Percentiles rank a stretch among this genome's conserved stretches.
Evolutionary conservation across 2,329 filamentous ascomycete species (phyloP).

Genomic region (Venturia nashicola): DNA sequence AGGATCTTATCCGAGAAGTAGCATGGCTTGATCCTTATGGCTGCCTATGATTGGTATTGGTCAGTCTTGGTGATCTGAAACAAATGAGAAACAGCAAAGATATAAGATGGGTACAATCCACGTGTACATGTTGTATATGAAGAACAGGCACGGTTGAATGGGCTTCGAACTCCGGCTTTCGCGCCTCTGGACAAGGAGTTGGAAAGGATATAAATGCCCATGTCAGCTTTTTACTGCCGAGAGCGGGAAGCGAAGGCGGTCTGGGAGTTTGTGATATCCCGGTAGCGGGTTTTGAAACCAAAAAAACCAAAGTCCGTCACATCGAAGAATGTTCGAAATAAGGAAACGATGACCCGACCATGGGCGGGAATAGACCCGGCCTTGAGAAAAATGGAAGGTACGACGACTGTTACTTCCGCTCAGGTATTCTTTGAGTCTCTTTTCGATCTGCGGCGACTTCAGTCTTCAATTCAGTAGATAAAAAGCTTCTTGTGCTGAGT

Average conservation of each 20-base stretch:
- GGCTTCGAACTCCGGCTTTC: not conserved
- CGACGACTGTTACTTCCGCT: too few species aligned
- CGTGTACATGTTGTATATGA: not conserved
- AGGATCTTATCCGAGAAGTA: not conserved
- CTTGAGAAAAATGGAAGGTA: too few species aligned
- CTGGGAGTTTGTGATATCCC: too few species aligned
- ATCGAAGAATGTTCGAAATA: too few species aligned
- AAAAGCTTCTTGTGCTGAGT: not conserved
- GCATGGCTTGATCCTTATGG: not conserved
- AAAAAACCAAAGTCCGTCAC: too few species aligned
- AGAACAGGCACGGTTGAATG: not conserved
- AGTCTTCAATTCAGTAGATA: not conserved
- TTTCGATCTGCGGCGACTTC: not conserved
- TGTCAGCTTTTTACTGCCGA: not conserved
- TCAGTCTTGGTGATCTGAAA: not conserved
- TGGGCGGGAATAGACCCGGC: too few species aligned
- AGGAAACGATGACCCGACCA: too few species aligned
- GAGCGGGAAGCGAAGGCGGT: too few species aligned
- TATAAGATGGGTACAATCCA: not conserved
- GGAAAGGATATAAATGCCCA: not conserved
- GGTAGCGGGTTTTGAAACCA: too few species aligned
- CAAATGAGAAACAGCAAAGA: not conserved
- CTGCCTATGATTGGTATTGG: not conserved
- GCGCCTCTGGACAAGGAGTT: not conserved
- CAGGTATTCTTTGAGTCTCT: too few species aligned